Evolutionary conservation across 106 monocot species (phyloP).

Genomic region (Apostasia ramifera): DNA sequence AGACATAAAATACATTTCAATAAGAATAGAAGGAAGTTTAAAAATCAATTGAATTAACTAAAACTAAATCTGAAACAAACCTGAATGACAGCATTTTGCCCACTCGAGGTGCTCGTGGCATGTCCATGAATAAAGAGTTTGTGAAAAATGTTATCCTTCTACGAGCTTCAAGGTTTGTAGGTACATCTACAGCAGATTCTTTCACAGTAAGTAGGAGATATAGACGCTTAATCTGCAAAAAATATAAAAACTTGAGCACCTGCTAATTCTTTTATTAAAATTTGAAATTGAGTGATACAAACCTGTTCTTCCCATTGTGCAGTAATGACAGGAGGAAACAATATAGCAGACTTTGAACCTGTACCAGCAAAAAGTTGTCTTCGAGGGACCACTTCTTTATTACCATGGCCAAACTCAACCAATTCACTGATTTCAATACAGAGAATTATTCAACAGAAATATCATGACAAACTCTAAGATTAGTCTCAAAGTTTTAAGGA

Average conservation of each 20-base stretch:
- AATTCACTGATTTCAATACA: slow-evolving; percentile 50
- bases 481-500: neutral
- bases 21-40: neutral
- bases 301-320: slow-evolving; percentile 99
- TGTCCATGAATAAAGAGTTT: slow-evolving; percentile 98
- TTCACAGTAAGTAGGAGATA: slow-evolving; percentile 87
- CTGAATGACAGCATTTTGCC: slow-evolving; percentile 99
- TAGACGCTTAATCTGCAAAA: slow-evolving; percentile 76
- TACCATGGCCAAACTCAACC: slow-evolving; percentile 96
- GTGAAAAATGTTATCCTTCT: slow-evolving; percentile 92
- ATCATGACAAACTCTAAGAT: neutral
- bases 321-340: slow-evolving; percentile 77
- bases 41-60: too few relatives aligned
- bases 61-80: slow-evolving; percentile 16
- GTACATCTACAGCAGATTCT: slow-evolving; percentile 96
- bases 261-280: neutral
- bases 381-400: slow-evolving; percentile 74
- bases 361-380: slow-evolving; percentile 96
- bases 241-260: neutral
- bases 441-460: neutral
- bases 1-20: too few relatives aligned
- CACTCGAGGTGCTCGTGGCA: slow-evolving; percentile 92
- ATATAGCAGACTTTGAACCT: slow-evolving; percentile 75
- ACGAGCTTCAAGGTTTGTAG: slow-evolving; percentile 93
- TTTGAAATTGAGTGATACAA: neutral